These are phyloP conservation scores for Rosa multiflora DNA, from an alignment of 306 rosid species.

Conservation along the genomic window DNA sequence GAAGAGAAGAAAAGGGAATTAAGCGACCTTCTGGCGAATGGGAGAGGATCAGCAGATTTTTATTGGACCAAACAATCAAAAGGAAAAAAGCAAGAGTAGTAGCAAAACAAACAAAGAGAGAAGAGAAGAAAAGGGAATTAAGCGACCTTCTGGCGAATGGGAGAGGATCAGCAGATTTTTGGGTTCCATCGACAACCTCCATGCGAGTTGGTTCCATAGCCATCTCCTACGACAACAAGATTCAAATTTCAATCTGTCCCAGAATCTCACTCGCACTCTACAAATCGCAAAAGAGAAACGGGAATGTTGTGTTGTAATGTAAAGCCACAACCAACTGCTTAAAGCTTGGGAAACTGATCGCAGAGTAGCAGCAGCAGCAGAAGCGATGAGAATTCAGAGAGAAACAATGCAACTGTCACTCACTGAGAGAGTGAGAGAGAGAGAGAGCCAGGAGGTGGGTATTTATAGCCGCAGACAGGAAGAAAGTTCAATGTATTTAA, in stretches of 20 bases:
- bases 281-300: not conserved
- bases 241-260: not conserved
- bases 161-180: slow-evolving; percentile 36
- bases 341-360: not conserved
- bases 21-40: slow-evolving; percentile 70
- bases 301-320: not conserved
- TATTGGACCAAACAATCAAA: not conserved
- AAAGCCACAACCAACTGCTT: not conserved
- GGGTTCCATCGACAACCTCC: slow-evolving; percentile 29
- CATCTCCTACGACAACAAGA: not conserved
- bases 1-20: not conserved
- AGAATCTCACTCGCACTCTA: not conserved
- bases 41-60: slow-evolving; percentile 38
- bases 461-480: too few relatives aligned
- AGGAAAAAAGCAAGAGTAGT: not conserved
- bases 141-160: slow-evolving; percentile 72
- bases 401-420: not conserved
- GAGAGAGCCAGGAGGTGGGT: too few relatives aligned
- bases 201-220: slow-evolving; percentile 19
- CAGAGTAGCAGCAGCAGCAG: not conserved
- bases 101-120: too few relatives aligned
- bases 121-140: not conserved
- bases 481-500: not conserved
- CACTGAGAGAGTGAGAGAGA: too few relatives aligned
- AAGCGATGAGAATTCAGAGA: not conserved